phyloP scores from a whole-genome alignment of 352 stramenopile species.

The Thalassiosira hispida region DNA sequence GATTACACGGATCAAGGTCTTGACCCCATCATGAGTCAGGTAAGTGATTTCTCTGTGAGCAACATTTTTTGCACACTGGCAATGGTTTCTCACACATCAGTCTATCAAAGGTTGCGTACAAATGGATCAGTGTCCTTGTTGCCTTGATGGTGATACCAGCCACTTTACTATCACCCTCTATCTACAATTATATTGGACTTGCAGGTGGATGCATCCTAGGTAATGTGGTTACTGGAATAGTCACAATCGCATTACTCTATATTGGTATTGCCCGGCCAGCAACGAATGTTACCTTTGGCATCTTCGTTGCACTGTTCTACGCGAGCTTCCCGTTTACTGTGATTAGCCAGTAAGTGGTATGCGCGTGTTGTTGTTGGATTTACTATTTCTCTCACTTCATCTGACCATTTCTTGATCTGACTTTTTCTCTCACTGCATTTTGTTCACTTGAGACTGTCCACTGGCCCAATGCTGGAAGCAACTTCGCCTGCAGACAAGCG shows the following conservation, averaged over 20 bases:
- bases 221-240: too few species aligned
- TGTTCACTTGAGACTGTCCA: too few species aligned
- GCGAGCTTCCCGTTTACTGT: conserved; percentile 59
- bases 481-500: conserved; percentile 49
- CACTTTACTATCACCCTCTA: conserved; percentile 46
- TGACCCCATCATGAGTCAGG: conserved; percentile 57
- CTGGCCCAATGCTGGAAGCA: conserved; percentile 59
- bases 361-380: too few species aligned
- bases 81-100: too few species aligned
- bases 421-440: conserved; percentile 1
- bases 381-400: too few species aligned
- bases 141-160: conserved; percentile 47
- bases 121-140: conserved; percentile 50
- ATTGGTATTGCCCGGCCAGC: too few species aligned
- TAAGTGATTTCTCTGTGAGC: too few species aligned
- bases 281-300: too few species aligned
- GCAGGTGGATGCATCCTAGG: too few species aligned
- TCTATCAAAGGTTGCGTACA: conserved; percentile 34
- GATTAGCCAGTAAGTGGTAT: conserved; percentile 54
- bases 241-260: too few species aligned
- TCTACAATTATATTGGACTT: conserved; percentile 42
- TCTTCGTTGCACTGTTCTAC: conserved; percentile 51
- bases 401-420: too few species aligned
- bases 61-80: too few species aligned
- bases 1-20: conserved; percentile 19